phyloP scores from a whole-genome alignment of 108 stramenopile species.

The Nitzschia palea region DNA sequence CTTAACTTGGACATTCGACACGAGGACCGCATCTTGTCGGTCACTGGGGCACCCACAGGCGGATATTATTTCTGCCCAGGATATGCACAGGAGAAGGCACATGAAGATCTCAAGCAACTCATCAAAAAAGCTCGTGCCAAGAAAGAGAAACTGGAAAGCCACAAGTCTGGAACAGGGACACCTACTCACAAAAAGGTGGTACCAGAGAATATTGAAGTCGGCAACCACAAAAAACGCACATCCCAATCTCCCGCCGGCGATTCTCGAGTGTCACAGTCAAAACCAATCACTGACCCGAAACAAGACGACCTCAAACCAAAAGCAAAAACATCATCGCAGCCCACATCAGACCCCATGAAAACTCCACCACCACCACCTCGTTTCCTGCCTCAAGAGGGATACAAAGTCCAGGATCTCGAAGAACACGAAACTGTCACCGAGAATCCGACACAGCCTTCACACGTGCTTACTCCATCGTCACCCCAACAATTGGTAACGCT shows the following conservation, averaged over 20 bases:
- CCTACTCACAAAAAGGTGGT: neutral
- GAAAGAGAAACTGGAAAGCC: neutral
- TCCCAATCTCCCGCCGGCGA: too few species aligned
- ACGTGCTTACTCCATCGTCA: too few species aligned
- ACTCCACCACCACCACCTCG: too few species aligned
- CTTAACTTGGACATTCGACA: constrained; percentile 20
- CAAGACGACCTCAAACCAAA: too few species aligned
- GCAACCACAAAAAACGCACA: neutral
- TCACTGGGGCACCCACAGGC: constrained; percentile 22
- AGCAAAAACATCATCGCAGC: neutral
- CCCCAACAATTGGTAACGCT: too few species aligned
- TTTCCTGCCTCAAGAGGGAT: too few species aligned
- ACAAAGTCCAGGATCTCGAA: too few species aligned
- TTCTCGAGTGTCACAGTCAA: too few species aligned
- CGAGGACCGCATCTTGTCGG: constrained; percentile 32
- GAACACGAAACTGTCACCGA: too few species aligned
- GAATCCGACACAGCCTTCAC: too few species aligned
- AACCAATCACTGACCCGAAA: too few species aligned
- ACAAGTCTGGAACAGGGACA: constrained; percentile 3
- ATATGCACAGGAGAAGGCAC: constrained; percentile 25
- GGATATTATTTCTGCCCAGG: constrained; percentile 38
- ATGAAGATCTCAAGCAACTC: constrained; percentile 38
- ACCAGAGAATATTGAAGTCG: constrained; percentile 18
- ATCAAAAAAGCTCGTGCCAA: constrained; percentile 10
- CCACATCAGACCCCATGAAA: too few species aligned